phyloP scores from a whole-genome alignment of 257 asterid species.

The Rehmannia glutinosa region DNA sequence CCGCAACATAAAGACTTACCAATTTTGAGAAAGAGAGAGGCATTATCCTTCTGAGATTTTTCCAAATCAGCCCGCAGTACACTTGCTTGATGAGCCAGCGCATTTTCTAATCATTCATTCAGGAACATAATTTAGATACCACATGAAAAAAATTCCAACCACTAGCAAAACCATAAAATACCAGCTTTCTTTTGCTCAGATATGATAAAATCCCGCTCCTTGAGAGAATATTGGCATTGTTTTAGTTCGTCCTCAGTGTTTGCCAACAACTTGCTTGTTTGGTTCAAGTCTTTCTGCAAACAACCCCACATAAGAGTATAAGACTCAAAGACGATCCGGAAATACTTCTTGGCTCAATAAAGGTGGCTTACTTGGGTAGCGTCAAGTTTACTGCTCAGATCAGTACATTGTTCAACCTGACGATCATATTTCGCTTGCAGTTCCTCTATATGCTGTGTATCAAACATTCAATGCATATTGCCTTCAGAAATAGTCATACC shows the following conservation, averaged over 20 bases:
- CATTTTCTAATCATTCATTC: conserved; percentile 47
- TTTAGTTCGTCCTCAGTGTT: conserved; percentile 52
- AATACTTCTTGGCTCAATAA: background rate
- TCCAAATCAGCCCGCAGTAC: conserved; percentile 64
- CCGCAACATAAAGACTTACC: conserved; percentile 25
- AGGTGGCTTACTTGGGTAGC: conserved; percentile 43
- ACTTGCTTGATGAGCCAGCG: conserved; percentile 73
- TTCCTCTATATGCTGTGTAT: conserved; percentile 51
- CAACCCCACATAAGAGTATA: conserved; percentile 24
- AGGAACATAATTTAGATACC: background rate
- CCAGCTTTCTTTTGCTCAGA: conserved; percentile 78
- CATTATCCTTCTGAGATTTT: conserved; percentile 53
- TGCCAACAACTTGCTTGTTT: conserved; percentile 48
- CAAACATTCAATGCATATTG: background rate
- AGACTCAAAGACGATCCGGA: background rate
- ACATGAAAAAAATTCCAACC: background rate
- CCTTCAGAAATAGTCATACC: background rate
- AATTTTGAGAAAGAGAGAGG: conserved; percentile 53
- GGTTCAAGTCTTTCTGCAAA: conserved; percentile 56
- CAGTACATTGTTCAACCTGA: conserved; percentile 48
- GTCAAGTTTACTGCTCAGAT: conserved; percentile 48
- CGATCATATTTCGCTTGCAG: conserved; percentile 48
- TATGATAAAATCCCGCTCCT: conserved; percentile 65
- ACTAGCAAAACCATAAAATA: conserved; percentile 3
- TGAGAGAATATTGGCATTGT: conserved; percentile 46